Conservation (phyloP, 2,329 filamentous ascomycete species). For the Penicillium paneum region DNA sequence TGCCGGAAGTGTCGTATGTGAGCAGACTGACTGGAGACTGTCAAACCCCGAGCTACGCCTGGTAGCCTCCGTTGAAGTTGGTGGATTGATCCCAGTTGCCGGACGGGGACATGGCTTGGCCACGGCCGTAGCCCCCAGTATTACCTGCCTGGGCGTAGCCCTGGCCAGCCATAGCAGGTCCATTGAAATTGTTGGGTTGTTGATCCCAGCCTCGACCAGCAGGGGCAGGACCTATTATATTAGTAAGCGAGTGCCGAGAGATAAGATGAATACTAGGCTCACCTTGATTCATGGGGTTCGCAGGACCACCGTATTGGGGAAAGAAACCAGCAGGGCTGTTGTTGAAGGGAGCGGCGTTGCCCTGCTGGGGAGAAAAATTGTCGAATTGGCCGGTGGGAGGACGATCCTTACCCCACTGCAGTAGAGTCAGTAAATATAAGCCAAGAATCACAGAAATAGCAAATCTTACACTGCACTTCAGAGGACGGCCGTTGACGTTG, state of each 20-base stretch:
- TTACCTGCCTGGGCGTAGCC: constrained; percentile 66
- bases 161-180: constrained; percentile 44
- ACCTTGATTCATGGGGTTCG: constrained; percentile 60
- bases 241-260: constrained; percentile 11
- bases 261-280: constrained; percentile 15
- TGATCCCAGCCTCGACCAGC: constrained; percentile 58
- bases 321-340: constrained; percentile 81
- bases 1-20: constrained; percentile 8
- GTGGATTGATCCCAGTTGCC: constrained; percentile 53
- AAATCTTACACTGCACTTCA: constrained; percentile 94
- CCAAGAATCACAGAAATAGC: constrained; percentile 8
- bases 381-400: constrained; percentile 80
- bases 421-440: constrained; percentile 28
- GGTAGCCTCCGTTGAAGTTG: constrained; percentile 60
- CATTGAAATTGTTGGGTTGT: constrained; percentile 51
- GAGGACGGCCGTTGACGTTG: constrained; percentile 91
- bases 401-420: constrained; percentile 97
- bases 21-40: constrained; percentile 8
- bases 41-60: constrained; percentile 46
- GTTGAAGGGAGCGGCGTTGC: constrained; percentile 60
- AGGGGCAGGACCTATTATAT: constrained; percentile 50
- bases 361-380: constrained; percentile 77
- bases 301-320: constrained; percentile 82
- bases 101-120: constrained; percentile 53
- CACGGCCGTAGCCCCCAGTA: constrained; percentile 80